Evolutionary conservation across 2,329 filamentous ascomycete species (phyloP), one percentile per base, ranked within the genome.

Genomic region (Pestalotiopsis sp.): DNA sequence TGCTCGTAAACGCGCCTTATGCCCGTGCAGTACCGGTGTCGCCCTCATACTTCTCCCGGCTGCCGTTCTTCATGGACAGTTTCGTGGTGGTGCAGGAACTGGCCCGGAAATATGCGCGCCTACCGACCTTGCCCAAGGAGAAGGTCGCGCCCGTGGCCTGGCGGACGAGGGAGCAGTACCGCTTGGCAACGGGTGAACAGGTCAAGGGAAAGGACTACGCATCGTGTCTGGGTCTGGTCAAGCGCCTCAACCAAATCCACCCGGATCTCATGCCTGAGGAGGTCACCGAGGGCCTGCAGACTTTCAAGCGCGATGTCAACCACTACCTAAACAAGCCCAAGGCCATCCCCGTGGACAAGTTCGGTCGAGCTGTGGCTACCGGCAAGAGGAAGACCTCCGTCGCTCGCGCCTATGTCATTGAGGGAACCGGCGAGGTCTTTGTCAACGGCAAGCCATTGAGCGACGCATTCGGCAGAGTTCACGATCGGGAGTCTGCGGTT

Each of bases 11-110:
- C 11, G 71, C 80, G 35, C 71, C 74, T 30, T 86, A 88, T 71
- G 90, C 92, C 65, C 93, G 96, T 71, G 84, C 97, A 24, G 83
- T 98, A 44, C 96, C 96, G 22, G 86, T 87, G 30, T 97, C 94
- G 44, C 91, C 93, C 2, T 96, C 95, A n/a, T 99, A 99, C 82
- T 99, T 98, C 83, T 94, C 94, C 65, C 91, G 91, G 65, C 91
- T 91, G 69, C 92, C 94, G 1, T 85, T 87, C 66, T 98, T 97
- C 84, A 96, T 91, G 80, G 96, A 99, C 81, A 88, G 92, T 75
- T 88, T 92, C 73, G 87, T 98, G 72, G 82, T 85, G 59, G 85
- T 99, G 61, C 88, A 93, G 73, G 85, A 87, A 11, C 86, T 98
- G 26, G 81, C 92, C 67, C 88, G 89, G 65, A 91, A 89, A 79